phyloP scores from a whole-genome alignment of 805 yeast species.

The Isabelozyma gotoi region DNA sequence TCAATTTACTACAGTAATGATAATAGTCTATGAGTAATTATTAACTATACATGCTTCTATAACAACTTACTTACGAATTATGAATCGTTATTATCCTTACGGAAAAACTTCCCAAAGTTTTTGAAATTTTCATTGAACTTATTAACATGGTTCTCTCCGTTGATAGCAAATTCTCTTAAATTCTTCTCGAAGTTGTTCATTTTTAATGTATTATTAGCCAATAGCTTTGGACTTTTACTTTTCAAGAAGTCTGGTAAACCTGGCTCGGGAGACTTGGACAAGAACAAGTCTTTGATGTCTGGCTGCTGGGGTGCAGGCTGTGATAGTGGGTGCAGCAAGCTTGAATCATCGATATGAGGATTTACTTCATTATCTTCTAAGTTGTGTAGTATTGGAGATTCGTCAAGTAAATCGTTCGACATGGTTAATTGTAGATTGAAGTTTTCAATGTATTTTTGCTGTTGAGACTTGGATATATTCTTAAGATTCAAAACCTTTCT shows the following conservation, averaged over 20 bases:
- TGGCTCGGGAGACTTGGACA: slow-evolving; percentile 1
- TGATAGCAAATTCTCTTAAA: slow-evolving; percentile 45
- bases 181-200: slow-evolving; percentile 47
- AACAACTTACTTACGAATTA: background rate
- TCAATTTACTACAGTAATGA: too few species aligned
- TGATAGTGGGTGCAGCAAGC: slow-evolving; percentile 1
- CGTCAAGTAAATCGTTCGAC: slow-evolving; percentile 22
- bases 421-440: slow-evolving; percentile 35
- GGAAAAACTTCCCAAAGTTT: slow-evolving; percentile 55
- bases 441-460: slow-evolving; percentile 32
- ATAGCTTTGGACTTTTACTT: slow-evolving; percentile 7
- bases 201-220: slow-evolving; percentile 21
- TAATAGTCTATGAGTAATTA: too few species aligned
- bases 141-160: slow-evolving; percentile 60
- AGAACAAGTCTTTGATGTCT: slow-evolving; percentile 1
- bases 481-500: slow-evolving; percentile 63
- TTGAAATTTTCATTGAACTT: slow-evolving; percentile 66
- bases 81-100: slow-evolving; percentile 27
- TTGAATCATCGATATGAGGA: background rate
- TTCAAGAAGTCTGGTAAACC: slow-evolving; percentile 1
- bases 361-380: slow-evolving; percentile 26
- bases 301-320: slow-evolving; percentile 1
- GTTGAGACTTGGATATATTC: slow-evolving; percentile 40
- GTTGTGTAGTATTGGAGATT: slow-evolving; percentile 28
- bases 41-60: too few species aligned